Base-by-base conservation (phyloP, 2,329 filamentous ascomycete genomes). In the Lachnellula arida region DNA sequence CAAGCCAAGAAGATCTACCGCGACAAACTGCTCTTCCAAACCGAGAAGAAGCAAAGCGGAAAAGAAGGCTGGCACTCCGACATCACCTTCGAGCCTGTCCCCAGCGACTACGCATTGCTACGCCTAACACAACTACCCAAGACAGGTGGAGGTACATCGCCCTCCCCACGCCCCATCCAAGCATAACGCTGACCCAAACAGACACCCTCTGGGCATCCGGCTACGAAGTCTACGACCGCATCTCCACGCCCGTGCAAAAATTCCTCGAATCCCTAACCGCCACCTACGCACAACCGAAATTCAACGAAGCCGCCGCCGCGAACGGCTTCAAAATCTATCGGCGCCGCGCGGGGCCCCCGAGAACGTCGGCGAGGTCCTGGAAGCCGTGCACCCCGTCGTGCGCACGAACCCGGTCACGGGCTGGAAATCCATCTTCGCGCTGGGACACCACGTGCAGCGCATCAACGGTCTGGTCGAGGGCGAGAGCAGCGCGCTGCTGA, bases 171-270 rank as follows among this genome's bases (percentile, higher is more conserved):
- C 19, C 40, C 4, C 12, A 35, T 23, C n/a, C 11, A 34, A 35
- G 12, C 7, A 44, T 14, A 35, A 9, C 22, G 39, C 28, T 60
- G 35, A 58, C 37, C 17, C 25, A 22, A 37, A 73, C 34, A 77
- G 77, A 81, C 67, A 87, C 85, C 0, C 76, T 88, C 5, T 88
- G 84, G 83, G 85, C 84, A 0, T 85, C 81, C 1, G 84, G 82
- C 0, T 87, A 87, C 65, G 84, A 88, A 62, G 70, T 86, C 11
- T 88, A 86, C 64, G 85, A 88, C 63, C 78, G 82, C 17, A 75
- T 88, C 54, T 84, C 80, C 2, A 70, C 73, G 1, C 73, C 80
- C 0, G 79, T 80, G 50, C 81, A 81, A 57, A 72, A 25, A 8
- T 84, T 85, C 67, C 74, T 85, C 35, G 81, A 86, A 53, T 68